Percentiles rank a stretch among this genome's conserved stretches.
Conservation (phyloP, 148 eudicot genomes). For the Cornus florida region DNA sequence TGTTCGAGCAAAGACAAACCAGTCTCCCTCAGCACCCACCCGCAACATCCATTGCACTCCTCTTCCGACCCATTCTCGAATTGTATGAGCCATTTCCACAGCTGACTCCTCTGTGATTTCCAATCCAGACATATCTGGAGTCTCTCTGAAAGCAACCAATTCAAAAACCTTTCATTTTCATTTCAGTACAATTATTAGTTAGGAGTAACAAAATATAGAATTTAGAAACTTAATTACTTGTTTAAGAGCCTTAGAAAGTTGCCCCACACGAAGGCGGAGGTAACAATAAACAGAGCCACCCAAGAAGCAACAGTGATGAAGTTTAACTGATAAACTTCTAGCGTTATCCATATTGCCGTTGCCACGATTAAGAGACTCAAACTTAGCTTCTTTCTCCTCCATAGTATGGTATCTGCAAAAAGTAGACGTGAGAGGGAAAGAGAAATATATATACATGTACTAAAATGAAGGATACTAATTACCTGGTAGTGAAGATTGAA, state of each 20-base stretch:
- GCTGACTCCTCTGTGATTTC: conserved; percentile 31
- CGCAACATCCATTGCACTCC: conserved; percentile 34
- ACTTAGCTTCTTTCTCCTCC: conserved; percentile 40
- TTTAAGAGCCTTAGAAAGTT: conserved; percentile 31
- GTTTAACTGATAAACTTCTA: conserved; percentile 36
- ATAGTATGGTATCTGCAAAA: conserved; percentile 21
- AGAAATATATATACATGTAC: too few relatives aligned
- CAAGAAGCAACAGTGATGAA: conserved; percentile 36
- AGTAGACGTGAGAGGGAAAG: too few relatives aligned
- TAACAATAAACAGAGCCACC: conserved; percentile 26
- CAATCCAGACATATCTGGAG: conserved; percentile 28
- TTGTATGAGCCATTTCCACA: not conserved
- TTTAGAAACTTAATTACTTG: conserved; percentile 22
- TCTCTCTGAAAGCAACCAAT: conserved; percentile 28
- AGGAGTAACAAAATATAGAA: too few relatives aligned
- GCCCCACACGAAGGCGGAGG: conserved; percentile 40
- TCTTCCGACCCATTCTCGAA: conserved; percentile 19
- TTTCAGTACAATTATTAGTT: too few relatives aligned
- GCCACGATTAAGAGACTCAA: conserved; percentile 15
- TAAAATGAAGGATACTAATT: too few relatives aligned
- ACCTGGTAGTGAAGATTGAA: too few relatives aligned
- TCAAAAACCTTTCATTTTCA: too few relatives aligned
- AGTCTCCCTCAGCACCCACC: conserved; percentile 35
- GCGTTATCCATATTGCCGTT: conserved; percentile 26
- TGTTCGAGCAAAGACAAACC: conserved; percentile 27